phyloP scores from a whole-genome alignment of 2,329 filamentous ascomycete species.

The Trichoderma sp. region DNA sequence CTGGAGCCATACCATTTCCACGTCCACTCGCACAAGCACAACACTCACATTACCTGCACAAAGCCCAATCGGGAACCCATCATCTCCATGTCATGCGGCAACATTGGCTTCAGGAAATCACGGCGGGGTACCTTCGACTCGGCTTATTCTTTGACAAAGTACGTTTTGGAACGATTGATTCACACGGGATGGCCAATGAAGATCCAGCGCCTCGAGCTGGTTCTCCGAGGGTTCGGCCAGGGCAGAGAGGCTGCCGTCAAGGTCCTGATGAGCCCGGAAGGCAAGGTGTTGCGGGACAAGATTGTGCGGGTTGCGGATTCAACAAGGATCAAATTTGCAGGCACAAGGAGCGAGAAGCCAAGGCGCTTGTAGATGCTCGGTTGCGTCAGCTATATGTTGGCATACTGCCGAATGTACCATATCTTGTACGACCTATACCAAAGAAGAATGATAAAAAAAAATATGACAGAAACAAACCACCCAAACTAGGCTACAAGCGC shows the following conservation, averaged over 20 bases:
- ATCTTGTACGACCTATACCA: constrained; percentile 35
- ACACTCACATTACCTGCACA: constrained; percentile 89
- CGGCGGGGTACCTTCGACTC: constrained; percentile 82
- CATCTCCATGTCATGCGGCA: constrained; percentile 76
- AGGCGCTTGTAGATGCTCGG: constrained; percentile 61
- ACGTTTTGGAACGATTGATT: constrained; percentile 78
- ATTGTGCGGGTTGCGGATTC: constrained; percentile 79
- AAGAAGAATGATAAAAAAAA: neutral
- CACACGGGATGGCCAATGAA: constrained; percentile 74
- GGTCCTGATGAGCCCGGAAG: constrained; percentile 82
- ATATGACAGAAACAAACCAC: constrained; percentile 1
- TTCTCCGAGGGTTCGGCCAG: constrained; percentile 78
- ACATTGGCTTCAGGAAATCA: constrained; percentile 86
- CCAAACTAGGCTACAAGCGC: neutral
- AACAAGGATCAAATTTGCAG: constrained; percentile 93
- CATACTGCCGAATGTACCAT: constrained; percentile 32
- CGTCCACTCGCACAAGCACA: constrained; percentile 85
- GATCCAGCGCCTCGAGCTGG: constrained; percentile 74
- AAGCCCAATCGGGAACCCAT: constrained; percentile 76
- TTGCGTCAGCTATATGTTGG: constrained; percentile 10
- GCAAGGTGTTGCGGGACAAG: constrained; percentile 67
- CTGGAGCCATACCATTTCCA: constrained; percentile 78
- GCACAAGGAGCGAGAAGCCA: constrained; percentile 77
- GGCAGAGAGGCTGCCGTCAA: constrained; percentile 89
- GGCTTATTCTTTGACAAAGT: constrained; percentile 83